These are phyloP conservation scores for Pseudophaeomoniella oleicola DNA, from an alignment of 2,329 filamentous ascomycete genomes.

Conservation along the genomic window DNA sequence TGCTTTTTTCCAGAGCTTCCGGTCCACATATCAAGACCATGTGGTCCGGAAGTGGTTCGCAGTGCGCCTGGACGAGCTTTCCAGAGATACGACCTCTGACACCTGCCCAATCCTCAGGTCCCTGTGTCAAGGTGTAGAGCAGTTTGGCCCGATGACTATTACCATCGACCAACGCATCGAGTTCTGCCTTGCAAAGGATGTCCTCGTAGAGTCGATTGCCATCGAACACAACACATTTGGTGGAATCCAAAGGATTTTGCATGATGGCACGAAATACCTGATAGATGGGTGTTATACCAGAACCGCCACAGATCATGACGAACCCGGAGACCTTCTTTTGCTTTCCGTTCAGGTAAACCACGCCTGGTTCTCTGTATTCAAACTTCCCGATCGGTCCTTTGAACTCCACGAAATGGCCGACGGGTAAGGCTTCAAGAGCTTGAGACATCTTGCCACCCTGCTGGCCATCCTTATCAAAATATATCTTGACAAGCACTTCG, in stretches of 20 bases:
- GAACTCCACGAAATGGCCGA: constrained; percentile 65
- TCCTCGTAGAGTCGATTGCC: constrained; percentile 67
- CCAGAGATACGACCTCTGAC: constrained; percentile 51
- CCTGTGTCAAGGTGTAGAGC: constrained; percentile 54
- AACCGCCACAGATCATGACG: constrained; percentile 77
- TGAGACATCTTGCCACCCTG: constrained; percentile 70
- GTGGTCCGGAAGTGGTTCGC: constrained; percentile 29
- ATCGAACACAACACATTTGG: constrained; percentile 58
- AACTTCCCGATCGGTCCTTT: constrained; percentile 83
- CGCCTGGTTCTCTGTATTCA: constrained; percentile 56
- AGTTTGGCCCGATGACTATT: constrained; percentile 47
- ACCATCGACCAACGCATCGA: constrained; percentile 46
- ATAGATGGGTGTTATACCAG: constrained; percentile 85
- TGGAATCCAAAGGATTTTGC: constrained; percentile 46
- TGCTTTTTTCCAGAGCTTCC: constrained; percentile 55
- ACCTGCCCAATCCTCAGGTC: constrained; percentile 52
- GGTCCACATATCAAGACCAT: constrained; percentile 73
- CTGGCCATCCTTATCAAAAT: constrained; percentile 43
- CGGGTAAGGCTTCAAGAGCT: constrained; percentile 56
- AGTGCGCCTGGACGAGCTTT: constrained; percentile 46
- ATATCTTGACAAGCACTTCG: constrained; percentile 71
- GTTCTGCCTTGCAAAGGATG: constrained; percentile 62
- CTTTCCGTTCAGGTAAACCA: constrained; percentile 45
- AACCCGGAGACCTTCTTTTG: constrained; percentile 49
- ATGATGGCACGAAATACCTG: constrained; percentile 67